Evolutionary conservation across 2,329 filamentous ascomycete genomes (phyloP).

Genomic region (Alternaria postmessia): DNA sequence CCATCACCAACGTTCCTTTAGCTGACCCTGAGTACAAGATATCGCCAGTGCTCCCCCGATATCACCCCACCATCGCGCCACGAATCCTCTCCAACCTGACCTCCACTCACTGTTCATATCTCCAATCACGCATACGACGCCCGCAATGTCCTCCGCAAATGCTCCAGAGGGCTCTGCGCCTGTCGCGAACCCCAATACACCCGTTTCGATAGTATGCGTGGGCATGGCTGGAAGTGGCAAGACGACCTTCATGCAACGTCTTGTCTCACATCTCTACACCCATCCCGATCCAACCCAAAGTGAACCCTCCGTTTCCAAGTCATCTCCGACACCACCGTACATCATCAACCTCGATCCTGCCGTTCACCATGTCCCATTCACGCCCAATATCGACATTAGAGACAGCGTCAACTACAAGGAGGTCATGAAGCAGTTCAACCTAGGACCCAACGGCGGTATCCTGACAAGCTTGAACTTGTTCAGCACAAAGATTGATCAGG

Average conservation of each 20-base stretch:
- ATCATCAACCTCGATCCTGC: conserved; percentile 97
- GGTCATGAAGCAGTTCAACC: conserved; percentile 99
- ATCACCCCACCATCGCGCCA: not conserved
- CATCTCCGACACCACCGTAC: conserved; percentile 72
- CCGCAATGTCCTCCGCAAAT: conserved; percentile 54
- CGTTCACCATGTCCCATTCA: conserved; percentile 91
- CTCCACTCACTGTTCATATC: not conserved
- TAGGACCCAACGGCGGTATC: conserved; percentile 96
- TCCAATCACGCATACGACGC: conserved; percentile 2
- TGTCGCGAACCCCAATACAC: conserved; percentile 43
- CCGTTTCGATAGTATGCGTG: conserved; percentile 87
- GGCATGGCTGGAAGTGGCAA: conserved; percentile 99
- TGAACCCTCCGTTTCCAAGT: conserved; percentile 42
- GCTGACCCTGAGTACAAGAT: not conserved
- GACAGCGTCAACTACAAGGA: conserved; percentile 99
- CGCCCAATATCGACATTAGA: conserved; percentile 97
- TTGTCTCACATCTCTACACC: conserved; percentile 89
- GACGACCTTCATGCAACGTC: conserved; percentile 99
- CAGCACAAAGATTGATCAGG: conserved; percentile 97
- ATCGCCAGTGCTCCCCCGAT: not conserved
- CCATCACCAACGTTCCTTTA: conserved; percentile 16
- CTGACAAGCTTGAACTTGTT: conserved; percentile 95
- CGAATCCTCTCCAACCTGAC: not conserved
- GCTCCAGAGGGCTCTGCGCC: conserved; percentile 26
- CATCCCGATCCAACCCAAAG: conserved; percentile 63